Base-by-base conservation (phyloP, 768 basidiomycete genomes). In the Tylopilus plumbeoviolaceoides region DNA sequence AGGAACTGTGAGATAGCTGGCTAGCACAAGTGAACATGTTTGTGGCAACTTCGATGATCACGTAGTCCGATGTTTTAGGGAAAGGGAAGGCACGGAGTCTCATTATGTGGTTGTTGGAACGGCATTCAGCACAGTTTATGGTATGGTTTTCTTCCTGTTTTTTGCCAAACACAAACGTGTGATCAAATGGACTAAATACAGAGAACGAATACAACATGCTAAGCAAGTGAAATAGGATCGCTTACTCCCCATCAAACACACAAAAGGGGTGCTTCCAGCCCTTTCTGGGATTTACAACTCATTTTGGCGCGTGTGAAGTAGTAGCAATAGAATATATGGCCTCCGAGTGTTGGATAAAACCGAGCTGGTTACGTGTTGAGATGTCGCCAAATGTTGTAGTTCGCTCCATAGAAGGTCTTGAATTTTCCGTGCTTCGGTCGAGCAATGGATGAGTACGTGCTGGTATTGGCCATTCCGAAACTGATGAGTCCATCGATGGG, bases 61-160 rank as follows among this genome's bases (percentile, higher is more conserved):
- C 63, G 18, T 77, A 76, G 66, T 0, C 81, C 80, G 1, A 90
- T 69, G 39, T 76, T 74, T 54, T 89, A 86, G 27, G 89, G 87
- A 63, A 79, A 88, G 42, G 83, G 82, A 23, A 91, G 81, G 62
- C 83, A 87, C 51, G 84, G 72, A 12, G 81, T 76, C 48, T 88
- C 87, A 7, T 74, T 71, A 46, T 80, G 81, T 11, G 75, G 72
- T 66, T 82, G 82, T 47, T 63, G 63, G 44, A 65, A 70, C n/a
- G 69, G 57, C 67, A 69, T 69, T 46, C 9, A 50, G 12, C 17
- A 7, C 21, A 7, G 18, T 21, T n/a, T 27, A 15, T 28, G 27
- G 31, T 8, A 12, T 45, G 31, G 44, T 48, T 28, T 48, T 54
- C 35, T 45, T 54, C 55, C 52, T 21, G 49, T 66, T 66, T 59